Percentiles rank a stretch among this genome's conserved stretches.
Evolutionary conservation across 306 rosid genomes (phyloP).

Genomic region (Quercus glauca): DNA sequence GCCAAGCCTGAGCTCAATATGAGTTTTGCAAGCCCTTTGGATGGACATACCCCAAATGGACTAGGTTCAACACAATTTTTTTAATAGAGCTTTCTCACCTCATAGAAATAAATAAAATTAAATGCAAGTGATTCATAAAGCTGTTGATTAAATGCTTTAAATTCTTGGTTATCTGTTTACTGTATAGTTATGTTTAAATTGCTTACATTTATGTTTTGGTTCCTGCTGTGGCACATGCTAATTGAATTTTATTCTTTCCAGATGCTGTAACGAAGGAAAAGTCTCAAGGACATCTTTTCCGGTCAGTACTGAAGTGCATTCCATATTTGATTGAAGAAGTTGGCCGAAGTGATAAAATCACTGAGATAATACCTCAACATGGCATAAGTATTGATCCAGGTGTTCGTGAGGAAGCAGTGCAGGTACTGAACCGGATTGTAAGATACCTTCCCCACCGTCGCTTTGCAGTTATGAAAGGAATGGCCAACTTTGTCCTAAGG

Average conservation of each 20-base stretch:
- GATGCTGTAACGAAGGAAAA: constrained; percentile 97
- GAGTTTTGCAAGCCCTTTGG: neutral
- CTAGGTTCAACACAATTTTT: neutral
- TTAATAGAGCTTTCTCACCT: neutral
- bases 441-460: constrained; percentile 93
- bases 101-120: neutral
- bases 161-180: neutral
- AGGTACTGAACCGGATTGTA: constrained; percentile 89
- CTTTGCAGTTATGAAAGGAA: constrained; percentile 95
- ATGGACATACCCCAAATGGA: neutral
- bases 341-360: constrained; percentile 94
- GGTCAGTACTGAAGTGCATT: constrained; percentile 96
- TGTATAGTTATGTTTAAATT: neutral
- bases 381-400: constrained; percentile 99
- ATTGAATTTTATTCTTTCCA: constrained; percentile 36
- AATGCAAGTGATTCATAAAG: neutral
- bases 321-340: constrained; percentile 97
- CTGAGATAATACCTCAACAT: constrained; percentile 99
- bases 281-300: constrained; percentile 95
- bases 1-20: neutral
- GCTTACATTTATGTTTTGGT: constrained; percentile 4
- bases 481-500: constrained; percentile 85
- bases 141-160: neutral
- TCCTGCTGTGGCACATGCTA: constrained; percentile 17
- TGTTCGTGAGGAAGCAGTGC: constrained; percentile 99